A percentile compares a stretch with the other conserved stretches of the same genome.
phyloP scores from a whole-genome alignment of 2,329 filamentous ascomycete genomes.

The Trichoderma sp. region DNA sequence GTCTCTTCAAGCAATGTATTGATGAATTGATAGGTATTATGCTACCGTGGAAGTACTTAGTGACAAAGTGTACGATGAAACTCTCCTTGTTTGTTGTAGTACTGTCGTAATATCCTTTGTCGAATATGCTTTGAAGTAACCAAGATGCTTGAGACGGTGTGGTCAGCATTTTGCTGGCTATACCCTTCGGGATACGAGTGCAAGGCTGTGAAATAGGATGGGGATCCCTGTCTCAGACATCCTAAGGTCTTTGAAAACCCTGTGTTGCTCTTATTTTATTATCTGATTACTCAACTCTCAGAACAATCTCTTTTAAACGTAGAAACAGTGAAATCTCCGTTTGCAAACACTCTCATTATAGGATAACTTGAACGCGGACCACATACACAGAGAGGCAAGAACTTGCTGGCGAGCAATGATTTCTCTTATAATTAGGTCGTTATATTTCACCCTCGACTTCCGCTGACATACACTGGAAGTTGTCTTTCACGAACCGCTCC shows the following conservation, averaged over 20 bases:
- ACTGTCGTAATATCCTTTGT: neutral
- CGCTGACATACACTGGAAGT: neutral
- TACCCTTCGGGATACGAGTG: neutral
- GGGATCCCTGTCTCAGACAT: neutral
- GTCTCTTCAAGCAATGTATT: neutral
- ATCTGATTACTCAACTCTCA: neutral
- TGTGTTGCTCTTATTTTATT: neutral
- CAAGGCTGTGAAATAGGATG: neutral
- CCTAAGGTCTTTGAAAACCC: neutral
- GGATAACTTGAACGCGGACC: neutral
- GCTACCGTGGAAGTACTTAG: neutral
- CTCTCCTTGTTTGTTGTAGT: neutral
- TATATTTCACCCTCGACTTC: neutral
- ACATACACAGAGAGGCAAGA: neutral
- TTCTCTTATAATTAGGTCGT: neutral
- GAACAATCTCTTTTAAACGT: neutral
- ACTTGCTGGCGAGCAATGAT: neutral
- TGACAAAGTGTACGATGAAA: neutral
- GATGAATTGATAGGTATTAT: neutral
- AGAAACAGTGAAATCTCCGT: neutral
- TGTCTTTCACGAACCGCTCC: neutral
- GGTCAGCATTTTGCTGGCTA: neutral
- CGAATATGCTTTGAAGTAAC: neutral
- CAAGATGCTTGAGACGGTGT: neutral
- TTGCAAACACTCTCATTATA: neutral